Evolutionary conservation across 495 filamentous ascomycete species (phyloP), one percentile per base, ranked within the genome.

Genomic region (Daldinia bambusicola): DNA sequence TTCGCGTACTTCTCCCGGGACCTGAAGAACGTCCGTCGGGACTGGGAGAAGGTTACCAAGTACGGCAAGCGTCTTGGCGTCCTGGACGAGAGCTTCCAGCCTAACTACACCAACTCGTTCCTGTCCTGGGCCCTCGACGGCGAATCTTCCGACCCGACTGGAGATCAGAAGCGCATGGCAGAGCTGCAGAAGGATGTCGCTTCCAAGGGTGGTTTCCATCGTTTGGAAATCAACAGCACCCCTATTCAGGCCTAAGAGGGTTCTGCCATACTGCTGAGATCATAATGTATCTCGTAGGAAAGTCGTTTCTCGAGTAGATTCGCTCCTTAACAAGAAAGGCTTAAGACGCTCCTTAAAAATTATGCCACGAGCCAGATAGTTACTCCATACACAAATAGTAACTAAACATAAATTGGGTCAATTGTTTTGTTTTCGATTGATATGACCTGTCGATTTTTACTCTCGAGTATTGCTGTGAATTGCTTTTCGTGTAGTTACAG

Each of bases 1-100:
- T 91, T 84, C 75, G 89, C 88, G 6, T 91, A 92, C 82, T 90
- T 91, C 80, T 89, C 87, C 56, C 83, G 84, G 56, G 89, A 92
- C 69, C 70, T 92, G 66, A 89, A 92, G 88, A 91, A 91, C 74
- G 88, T 92, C 20, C 68, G 75, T 56, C 86, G 89, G 63, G 89
- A 91, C 81, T 91, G 88, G 89, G 76, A 80, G 56, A 92, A 92
- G 83, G 89, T 91, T 31, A 91, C 89, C 48, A 81, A 80, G 66
- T 92, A 92, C 63, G 89, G 89, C 40, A 90, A 91, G 81, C 82
- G 88, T 13, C 81, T 91, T 13, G 88, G 84, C 4, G 85, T 91
- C 50, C 78, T 92, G 16, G 81, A 85, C 55, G 80, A 78, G 41
- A 70, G 66, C 70, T 91, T 91, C 77, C 76, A 80, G 74, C 82